Conservation (phyloP, 2,329 filamentous ascomycete genomes). For the Elsinoe australis region DNA sequence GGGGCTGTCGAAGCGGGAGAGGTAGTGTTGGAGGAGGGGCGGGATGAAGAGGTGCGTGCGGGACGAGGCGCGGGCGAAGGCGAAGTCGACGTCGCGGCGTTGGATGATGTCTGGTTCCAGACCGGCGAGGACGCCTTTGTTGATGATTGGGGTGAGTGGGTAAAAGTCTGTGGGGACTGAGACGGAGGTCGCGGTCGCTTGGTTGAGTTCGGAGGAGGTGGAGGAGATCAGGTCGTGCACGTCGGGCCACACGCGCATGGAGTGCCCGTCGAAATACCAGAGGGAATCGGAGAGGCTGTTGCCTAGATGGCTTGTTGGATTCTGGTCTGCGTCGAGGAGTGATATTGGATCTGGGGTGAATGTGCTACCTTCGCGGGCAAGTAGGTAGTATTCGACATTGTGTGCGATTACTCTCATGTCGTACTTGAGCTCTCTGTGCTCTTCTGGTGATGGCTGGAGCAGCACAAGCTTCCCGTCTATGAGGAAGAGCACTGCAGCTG, state of each 20-base stretch:
- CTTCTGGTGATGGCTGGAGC: conserved; percentile 76
- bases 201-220: conserved; percentile 55
- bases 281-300: conserved; percentile 71
- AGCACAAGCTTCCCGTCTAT: conserved; percentile 94
- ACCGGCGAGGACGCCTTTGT: conserved; percentile 82
- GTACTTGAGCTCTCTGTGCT: conserved; percentile 81
- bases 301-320: conserved; percentile 27
- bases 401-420: conserved; percentile 96
- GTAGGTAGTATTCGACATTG: conserved; percentile 89
- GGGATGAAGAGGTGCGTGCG: conserved; percentile 92
- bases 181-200: conserved; percentile 66
- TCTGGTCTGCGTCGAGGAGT: conserved; percentile 23
- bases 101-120: conserved; percentile 92
- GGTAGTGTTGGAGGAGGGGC: conserved; percentile 71
- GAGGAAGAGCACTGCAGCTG: conserved; percentile 89
- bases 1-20: conserved; percentile 66
- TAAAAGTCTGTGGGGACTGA: conserved; percentile 89
- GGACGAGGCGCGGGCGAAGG: conserved; percentile 79
- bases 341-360: conserved; percentile 13
- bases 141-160: conserved; percentile 76
- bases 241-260: conserved; percentile 83
- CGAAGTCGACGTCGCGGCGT: conserved; percentile 82
- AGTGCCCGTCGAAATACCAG: conserved; percentile 86
- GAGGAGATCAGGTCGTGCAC: conserved; percentile 74
- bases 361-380: conserved; percentile 63